These are phyloP conservation scores for Arachis hypogaea DNA, from an alignment of 306 rosid species.

Conservation along the genomic window DNA sequence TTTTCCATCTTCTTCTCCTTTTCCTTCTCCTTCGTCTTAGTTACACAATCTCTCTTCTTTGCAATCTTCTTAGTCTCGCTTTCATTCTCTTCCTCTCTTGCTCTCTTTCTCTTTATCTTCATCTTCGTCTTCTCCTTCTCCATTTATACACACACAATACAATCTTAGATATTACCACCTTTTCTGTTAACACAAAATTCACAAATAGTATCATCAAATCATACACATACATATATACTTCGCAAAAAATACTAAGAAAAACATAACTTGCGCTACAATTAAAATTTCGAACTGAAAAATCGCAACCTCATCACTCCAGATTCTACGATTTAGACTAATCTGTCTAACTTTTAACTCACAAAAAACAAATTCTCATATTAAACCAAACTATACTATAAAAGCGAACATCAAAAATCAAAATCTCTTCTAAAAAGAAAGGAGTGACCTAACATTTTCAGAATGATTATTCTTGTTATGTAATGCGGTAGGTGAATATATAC, in stretches of 20 bases:
- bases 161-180: neutral
- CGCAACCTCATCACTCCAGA: neutral
- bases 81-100: slow-evolving; percentile 29
- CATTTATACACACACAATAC: slow-evolving; percentile 38
- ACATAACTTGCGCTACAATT: neutral
- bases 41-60: slow-evolving; percentile 53
- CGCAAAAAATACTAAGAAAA: no score
- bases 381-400: neutral
- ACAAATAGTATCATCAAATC: slow-evolving; percentile 7
- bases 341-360: no score
- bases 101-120: slow-evolving; percentile 54
- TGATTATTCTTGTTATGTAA: slow-evolving; percentile 13
- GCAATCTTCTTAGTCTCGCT: slow-evolving; percentile 20
- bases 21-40: slow-evolving; percentile 31
- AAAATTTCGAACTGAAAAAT: neutral
- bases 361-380: neutral
- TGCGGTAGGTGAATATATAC: slow-evolving; percentile 36
- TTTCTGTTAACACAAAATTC: slow-evolving; percentile 36
- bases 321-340: no score
- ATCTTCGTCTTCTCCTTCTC: slow-evolving; percentile 48
- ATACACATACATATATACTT: neutral
- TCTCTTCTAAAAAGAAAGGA: neutral
- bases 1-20: slow-evolving; percentile 31
- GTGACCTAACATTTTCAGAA: slow-evolving; percentile 9
- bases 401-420: neutral